Evolutionary conservation across 1,284 basidiomycete genomes (phyloP), one percentile per base, ranked within the genome.

Genomic region (Rhodotorula sp.): DNA sequence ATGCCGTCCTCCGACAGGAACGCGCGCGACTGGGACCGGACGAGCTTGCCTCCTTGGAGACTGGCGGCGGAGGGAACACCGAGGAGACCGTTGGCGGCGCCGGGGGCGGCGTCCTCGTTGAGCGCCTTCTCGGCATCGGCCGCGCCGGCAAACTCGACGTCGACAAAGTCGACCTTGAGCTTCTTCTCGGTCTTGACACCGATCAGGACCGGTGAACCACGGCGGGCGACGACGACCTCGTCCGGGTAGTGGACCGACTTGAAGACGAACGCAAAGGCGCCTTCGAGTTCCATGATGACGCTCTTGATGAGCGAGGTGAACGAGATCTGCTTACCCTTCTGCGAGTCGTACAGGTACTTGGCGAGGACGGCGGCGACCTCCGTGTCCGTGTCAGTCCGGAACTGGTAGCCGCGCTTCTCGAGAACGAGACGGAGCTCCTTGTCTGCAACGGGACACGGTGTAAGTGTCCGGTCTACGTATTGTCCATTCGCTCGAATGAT

Each of bases 121-220:
- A 71, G 67, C 8, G 66, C 67, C 44, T 73, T 71, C 30, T 67
- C 69, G 33, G 68, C 66, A 33, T 60, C 54, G n/a, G 54, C 68
- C 24, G 88, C 85, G 58, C 88, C 88, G 51, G 90, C 87, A 79
- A 96, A 88, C 81, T 99, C 95, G 72, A 99, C 96, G 82, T 99
- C 96, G 68, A 99, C 95, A 80, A 99, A 99, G 84, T 99, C 96
- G 62, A 98, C 95, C 85, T 99, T 99, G 81, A 99, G 87, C 84
- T 99, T 99, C 86, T 95, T 95, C 82, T 99, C 95, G 48, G 96
- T 98, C 89, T 99, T 99, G 81, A 99, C 95, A 84, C 96, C 96
- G 79, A 99, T 90, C 68, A 99, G 83, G 42, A 99, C 88, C 33
- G 96, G 96, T 42, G 95, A 99, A 79, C 96, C 96, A 79, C 96